These are phyloP conservation scores for Colletotrichum destructivum DNA, from an alignment of 2,329 filamentous ascomycete genomes.

Conservation along the genomic window DNA sequence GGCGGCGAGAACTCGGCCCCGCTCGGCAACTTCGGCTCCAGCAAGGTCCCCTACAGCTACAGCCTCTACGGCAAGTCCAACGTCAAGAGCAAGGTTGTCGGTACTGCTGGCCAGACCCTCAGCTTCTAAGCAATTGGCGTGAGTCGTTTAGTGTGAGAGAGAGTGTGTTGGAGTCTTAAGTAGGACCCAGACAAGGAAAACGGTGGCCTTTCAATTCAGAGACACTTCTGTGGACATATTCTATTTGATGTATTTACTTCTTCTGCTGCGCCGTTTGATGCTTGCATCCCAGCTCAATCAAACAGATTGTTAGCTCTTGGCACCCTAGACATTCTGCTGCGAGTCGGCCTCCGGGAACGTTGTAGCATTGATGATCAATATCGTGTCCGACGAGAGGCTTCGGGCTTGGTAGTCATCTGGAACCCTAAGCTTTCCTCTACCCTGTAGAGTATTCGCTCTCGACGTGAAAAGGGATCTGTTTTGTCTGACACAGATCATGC, in stretches of 20 bases:
- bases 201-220: background rate
- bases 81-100: constrained; percentile 61
- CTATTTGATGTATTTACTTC: background rate
- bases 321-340: no score
- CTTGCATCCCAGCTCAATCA: background rate
- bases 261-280: background rate
- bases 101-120: constrained; percentile 56
- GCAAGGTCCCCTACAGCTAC: constrained; percentile 69
- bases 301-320: background rate
- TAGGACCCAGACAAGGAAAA: background rate
- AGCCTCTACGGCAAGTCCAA: constrained; percentile 59
- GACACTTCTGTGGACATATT: background rate
- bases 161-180: background rate
- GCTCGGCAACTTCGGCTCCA: constrained; percentile 63
- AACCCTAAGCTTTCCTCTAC: no score
- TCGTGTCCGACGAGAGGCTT: no score
- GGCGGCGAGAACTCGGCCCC: constrained; percentile 64
- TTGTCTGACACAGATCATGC: no score
- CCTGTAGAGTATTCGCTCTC: no score
- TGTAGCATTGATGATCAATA: no score
- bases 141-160: background rate
- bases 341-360: no score
- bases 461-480: no score
- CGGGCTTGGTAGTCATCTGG: no score
- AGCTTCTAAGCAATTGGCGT: constrained; percentile 46